phyloP scores from a whole-genome alignment of 2,329 filamentous ascomycete genomes.

The Paradendryphiella salina region DNA sequence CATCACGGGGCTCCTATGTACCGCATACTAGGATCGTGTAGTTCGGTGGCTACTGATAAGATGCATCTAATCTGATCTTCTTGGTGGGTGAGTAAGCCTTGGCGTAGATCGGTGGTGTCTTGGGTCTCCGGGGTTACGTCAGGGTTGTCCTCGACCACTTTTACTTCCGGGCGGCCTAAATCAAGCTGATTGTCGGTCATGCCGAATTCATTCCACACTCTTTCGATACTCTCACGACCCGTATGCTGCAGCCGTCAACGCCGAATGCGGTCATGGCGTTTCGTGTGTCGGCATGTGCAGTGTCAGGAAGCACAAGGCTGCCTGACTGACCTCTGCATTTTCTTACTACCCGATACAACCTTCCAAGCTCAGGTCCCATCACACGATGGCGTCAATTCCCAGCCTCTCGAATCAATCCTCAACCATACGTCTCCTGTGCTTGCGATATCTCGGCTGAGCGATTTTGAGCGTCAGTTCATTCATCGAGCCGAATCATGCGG shows the following conservation, averaged over 20 bases:
- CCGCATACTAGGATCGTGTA: neutral
- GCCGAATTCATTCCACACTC: neutral
- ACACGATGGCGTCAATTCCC: neutral
- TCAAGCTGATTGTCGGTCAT: neutral
- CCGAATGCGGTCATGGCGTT: neutral
- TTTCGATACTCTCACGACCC: neutral
- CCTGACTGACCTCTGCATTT: neutral
- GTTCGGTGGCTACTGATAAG: neutral
- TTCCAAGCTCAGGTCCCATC: neutral
- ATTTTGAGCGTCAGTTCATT: neutral
- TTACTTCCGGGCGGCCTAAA: neutral
- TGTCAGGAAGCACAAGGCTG: slow-evolving; percentile 1
- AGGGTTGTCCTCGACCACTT: slow-evolving; percentile 4
- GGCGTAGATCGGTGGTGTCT: slow-evolving; percentile 4
- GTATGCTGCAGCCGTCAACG: neutral
- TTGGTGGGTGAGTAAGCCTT: neutral
- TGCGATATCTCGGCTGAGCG: neutral
- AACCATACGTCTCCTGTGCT: neutral
- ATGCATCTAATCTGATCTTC: slow-evolving; percentile 17
- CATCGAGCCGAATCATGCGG: neutral
- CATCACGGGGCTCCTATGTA: slow-evolving; percentile 3
- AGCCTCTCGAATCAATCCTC: neutral
- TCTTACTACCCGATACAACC: neutral
- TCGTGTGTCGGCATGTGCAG: neutral
- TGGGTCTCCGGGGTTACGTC: slow-evolving; percentile 12